Base-by-base conservation (phyloP, 2,329 filamentous ascomycete species). In the Cryphonectria japonica region DNA sequence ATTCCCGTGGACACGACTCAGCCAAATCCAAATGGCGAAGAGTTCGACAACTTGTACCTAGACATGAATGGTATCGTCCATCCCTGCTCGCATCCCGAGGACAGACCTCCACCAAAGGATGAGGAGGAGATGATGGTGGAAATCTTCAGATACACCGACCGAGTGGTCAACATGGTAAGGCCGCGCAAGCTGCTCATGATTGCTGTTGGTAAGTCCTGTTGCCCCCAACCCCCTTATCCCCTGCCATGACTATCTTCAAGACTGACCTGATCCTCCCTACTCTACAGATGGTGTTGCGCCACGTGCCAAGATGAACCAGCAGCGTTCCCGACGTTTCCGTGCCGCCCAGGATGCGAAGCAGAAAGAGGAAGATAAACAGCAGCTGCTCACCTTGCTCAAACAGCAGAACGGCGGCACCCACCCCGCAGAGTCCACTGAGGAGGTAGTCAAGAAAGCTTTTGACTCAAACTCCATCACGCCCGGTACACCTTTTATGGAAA, bases 51-150 rank as follows among this genome's bases (percentile, higher is more conserved):
- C 78, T 86, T 99, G 7, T 99, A 99, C 79, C 89, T 99, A 74
- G 96, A 99, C 78, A 98, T 99, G 95, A 99, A 99, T 82, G 97
- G 96, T 80, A 99, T 99, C 75, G 96, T 99, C 52, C 96, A 99
- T 85, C 97, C 97, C 43, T 99, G 96, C 83, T 97, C 95, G 63
- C 96, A 99, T 83, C 96, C 96, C 0, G 96, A 99, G 81, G 95
- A 98, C 78, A 90, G 90, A 74, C 94, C 96, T 1, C 90, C 96
- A 4, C 96, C 96, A 14, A 92, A 92, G 78, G 95, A 96, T 73
- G 96, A 99, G 84, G 94, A 97, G 80, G 96, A 98, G 83, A 99
- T 99, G 96, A 99, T 99, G 96, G 81, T 98, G 77, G 97, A 97
- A 79, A 91, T 99, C 73, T 99, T 99, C 86, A 93, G 92, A 79